Percentiles rank a stretch among this genome's conserved stretches.
These are phyloP conservation scores for Abortiporus biennis DNA, from an alignment of 1,284 basidiomycete species.

Conservation along the genomic window DNA sequence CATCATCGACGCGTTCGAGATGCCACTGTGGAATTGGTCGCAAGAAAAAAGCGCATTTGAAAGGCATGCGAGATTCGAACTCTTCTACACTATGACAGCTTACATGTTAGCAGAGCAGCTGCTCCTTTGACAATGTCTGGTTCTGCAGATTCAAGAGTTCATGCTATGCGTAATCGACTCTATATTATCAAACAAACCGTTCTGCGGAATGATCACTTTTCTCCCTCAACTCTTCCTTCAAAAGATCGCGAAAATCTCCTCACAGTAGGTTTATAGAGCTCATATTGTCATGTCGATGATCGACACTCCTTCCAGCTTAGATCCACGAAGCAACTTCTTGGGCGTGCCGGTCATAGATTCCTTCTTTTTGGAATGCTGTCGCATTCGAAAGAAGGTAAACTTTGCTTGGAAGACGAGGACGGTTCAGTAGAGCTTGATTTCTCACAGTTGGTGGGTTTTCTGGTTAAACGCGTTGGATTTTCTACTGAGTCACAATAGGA, in stretches of 20 bases:
- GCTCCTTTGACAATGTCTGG: constrained; percentile 65
- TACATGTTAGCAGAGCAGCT: constrained; percentile 31
- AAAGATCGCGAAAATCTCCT: constrained; percentile 80
- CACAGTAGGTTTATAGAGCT: constrained; percentile 49
- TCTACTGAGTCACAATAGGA: constrained; percentile 44
- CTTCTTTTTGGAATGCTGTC: constrained; percentile 91
- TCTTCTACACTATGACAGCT: neutral
- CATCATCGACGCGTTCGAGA: constrained; percentile 88
- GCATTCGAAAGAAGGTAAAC: constrained; percentile 83
- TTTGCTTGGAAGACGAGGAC: constrained; percentile 93
- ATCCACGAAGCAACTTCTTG: constrained; percentile 94
- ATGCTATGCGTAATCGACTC: constrained; percentile 75
- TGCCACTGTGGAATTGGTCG: constrained; percentile 92
- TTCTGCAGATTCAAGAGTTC: constrained; percentile 72
- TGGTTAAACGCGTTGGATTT: neutral
- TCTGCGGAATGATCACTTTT: constrained; percentile 92
- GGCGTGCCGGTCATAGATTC: constrained; percentile 87
- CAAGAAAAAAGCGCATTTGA: constrained; percentile 81
- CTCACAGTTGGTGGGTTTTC: constrained; percentile 66
- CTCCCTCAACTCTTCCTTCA: constrained; percentile 86
- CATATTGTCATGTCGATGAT: constrained; percentile 2
- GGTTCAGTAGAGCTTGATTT: constrained; percentile 89
- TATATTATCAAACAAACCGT: constrained; percentile 88
- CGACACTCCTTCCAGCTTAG: constrained; percentile 55
- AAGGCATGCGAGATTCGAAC: constrained; percentile 42